phyloP scores from a whole-genome alignment of 75 land plant species.

The Cupressus sempervirens region DNA sequence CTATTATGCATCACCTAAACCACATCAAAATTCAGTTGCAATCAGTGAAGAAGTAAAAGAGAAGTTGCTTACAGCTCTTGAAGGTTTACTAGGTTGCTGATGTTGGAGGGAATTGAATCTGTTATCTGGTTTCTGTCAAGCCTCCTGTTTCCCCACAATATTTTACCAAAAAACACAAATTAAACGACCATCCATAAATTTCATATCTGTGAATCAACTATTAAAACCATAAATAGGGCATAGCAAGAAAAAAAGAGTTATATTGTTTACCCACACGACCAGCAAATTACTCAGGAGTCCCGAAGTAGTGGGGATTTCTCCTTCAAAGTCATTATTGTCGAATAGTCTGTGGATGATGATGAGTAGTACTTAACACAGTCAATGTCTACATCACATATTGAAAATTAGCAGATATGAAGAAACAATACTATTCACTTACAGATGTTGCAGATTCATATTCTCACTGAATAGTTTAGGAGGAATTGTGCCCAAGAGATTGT shows the following conservation, averaged over 20 bases:
- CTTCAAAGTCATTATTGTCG: slow-evolving; percentile 17
- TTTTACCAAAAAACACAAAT: neutral
- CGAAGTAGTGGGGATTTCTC: slow-evolving; percentile 15
- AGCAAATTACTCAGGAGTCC: neutral
- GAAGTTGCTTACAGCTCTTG: slow-evolving; percentile 18
- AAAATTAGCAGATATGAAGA: neutral
- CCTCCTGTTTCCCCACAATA: slow-evolving; percentile 11
- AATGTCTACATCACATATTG: neutral
- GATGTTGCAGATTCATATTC: slow-evolving; percentile 27
- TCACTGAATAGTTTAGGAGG: slow-evolving; percentile 48
- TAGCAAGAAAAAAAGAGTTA: neutral
- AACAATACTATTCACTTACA: slow-evolving; percentile 10
- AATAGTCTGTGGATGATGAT: slow-evolving; percentile 10
- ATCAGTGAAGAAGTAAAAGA: neutral
- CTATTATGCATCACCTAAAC: neutral
- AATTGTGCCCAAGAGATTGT: slow-evolving; percentile 49
- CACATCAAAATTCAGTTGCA: neutral
- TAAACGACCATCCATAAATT: slow-evolving; percentile 20
- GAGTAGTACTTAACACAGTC: neutral
- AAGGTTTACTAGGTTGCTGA: slow-evolving; percentile 14
- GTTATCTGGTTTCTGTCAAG: slow-evolving; percentile 19
- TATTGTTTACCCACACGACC: slow-evolving; percentile 6
- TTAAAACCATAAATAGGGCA: neutral
- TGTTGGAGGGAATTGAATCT: slow-evolving; percentile 22
- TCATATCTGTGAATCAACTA: slow-evolving; percentile 16